A percentile compares a stretch with the other conserved stretches of the same genome.
These are phyloP conservation scores for Thecaphora frezii DNA, from an alignment of 1,284 basidiomycete genomes.

Conservation along the genomic window DNA sequence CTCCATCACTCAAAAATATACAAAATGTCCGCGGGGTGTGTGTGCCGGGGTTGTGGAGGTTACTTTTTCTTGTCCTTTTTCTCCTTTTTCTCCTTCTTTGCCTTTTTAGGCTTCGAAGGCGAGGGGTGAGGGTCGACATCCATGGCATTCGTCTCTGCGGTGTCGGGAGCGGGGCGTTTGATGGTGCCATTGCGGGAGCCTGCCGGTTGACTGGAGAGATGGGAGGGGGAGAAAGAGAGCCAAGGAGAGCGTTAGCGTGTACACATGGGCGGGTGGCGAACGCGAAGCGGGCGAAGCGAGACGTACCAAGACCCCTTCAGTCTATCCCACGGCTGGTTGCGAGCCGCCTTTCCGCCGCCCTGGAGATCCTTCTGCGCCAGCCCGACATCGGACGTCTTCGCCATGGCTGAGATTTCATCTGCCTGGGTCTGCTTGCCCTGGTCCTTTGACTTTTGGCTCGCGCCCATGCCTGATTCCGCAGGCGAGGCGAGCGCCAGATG, in stretches of 20 bases:
- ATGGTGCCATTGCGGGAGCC: not conserved
- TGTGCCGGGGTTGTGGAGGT: too few species aligned
- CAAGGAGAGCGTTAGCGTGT: too few species aligned
- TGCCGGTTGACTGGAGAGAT: not conserved
- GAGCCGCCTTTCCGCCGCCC: too few species aligned
- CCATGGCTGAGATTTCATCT: not conserved
- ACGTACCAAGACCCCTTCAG: not conserved
- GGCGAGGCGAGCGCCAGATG: conserved; percentile 29
- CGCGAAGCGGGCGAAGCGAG: not conserved
- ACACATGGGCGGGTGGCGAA: too few species aligned
- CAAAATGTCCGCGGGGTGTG: too few species aligned
- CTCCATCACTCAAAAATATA: too few species aligned
- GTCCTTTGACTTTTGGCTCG: not conserved
- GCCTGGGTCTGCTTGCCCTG: not conserved
- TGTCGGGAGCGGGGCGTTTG: not conserved
- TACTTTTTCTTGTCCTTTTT: not conserved
- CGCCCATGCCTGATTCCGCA: conserved; percentile 8
- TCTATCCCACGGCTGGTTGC: not conserved
- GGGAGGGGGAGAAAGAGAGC: too few species aligned
- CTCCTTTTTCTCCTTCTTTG: not conserved
- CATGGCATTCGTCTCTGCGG: not conserved
- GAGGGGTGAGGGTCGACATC: not conserved
- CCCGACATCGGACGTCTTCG: not conserved
- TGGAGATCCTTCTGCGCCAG: not conserved
- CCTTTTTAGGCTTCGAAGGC: not conserved